Base-by-base conservation (phyloP, 2,329 filamentous ascomycete genomes). In the Fusarium miscanthi region DNA sequence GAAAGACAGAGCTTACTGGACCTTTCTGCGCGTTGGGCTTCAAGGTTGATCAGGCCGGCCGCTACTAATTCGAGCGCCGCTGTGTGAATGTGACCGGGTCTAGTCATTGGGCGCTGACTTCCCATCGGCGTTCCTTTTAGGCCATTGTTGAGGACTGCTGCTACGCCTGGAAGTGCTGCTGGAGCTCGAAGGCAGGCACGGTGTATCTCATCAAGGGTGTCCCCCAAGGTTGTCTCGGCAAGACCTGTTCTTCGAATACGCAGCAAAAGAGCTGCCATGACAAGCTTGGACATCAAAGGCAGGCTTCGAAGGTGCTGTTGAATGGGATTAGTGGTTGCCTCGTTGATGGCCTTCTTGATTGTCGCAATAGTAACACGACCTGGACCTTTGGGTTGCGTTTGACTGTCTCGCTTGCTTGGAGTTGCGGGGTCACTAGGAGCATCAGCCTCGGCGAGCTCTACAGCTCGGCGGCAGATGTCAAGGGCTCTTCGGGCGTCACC, bases 391-490 rank as follows among this genome's bases (percentile, higher is more conserved):
- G 74, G 57, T 38, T 67, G 64, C 56, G 78, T 77, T 51, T 79
- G 76, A 48, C 70, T 59, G 27, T 79, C 76, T 53, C 76, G 83
- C 68, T 91, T 92, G 83, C 88, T 92, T 12, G 92, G 91, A 7
- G 91, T 93, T 66, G 83, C 80, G 21, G 89, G 80, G 79, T 88
- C 82, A 77, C 83, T 66, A 41, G 82, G 64, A 75, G 81, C 67
- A 42, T 95, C 92, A 54, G 92, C 87, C 81, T 99, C 96, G 35
- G 95, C 96, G 31, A 99, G 90, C 82, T 99, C 96, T 19, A 99
- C 96, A 3, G 96, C 96, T 72, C 96, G 90, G 35, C 96, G 90
- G 81, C 97, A 99, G 66, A 99, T 98, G 78, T 99, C 96, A 25
- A 99, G 87, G 3, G 95, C 96, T 72, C 96, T 90, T 63, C 96